A percentile compares a stretch with the other conserved stretches of the same genome.
phyloP scores from a whole-genome alignment of 345 rosid genomes.

The Angophora floribunda region DNA sequence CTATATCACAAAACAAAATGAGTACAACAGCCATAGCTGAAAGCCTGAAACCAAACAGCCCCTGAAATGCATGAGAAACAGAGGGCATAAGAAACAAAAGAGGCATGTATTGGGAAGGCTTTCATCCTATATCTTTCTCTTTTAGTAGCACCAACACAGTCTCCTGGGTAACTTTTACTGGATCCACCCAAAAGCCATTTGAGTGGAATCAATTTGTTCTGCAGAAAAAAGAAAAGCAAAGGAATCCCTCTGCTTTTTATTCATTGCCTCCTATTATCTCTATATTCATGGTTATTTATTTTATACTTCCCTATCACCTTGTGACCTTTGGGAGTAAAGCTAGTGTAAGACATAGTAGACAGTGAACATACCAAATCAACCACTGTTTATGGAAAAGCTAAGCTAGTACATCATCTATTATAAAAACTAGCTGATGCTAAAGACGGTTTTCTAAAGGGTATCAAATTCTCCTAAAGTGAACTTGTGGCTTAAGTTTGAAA shows the following conservation, averaged over 20 bases:
- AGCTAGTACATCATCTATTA: background rate
- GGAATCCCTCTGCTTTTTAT: background rate
- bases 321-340: background rate
- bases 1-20: background rate
- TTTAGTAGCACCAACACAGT: background rate
- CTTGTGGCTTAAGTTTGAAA: background rate
- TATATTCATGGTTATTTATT: background rate
- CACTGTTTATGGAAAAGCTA: background rate
- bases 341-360: background rate
- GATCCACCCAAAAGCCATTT: background rate
- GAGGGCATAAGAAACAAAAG: background rate
- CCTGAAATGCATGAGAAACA: background rate
- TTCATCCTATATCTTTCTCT: background rate
- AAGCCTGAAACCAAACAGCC: background rate
- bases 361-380: background rate
- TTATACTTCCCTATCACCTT: background rate
- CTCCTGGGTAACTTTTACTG: background rate
- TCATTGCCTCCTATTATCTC: background rate
- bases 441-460: background rate
- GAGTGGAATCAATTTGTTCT: background rate
- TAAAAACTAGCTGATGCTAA: background rate
- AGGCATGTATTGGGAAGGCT: background rate
- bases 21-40: background rate
- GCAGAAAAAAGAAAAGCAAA: background rate
- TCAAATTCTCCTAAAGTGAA: background rate